These are phyloP conservation scores for Aegilops bicornis DNA, from an alignment of 176 grass and related monocot genomes.

Conservation along the genomic window DNA sequence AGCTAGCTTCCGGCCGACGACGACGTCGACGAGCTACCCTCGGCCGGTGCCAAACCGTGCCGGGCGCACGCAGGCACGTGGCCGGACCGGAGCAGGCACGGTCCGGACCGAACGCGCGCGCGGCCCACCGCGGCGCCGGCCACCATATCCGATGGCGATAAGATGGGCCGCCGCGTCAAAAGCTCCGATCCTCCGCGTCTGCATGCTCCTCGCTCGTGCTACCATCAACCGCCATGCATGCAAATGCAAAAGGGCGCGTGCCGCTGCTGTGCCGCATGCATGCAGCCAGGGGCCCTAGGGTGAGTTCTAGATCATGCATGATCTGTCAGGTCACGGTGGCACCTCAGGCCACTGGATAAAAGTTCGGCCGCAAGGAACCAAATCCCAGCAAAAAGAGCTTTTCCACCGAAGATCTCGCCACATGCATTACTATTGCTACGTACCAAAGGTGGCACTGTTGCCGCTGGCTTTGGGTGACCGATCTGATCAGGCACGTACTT, in stretches of 20 bases:
- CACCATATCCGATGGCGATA: not conserved
- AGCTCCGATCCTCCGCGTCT: not conserved
- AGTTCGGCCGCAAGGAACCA: not conserved
- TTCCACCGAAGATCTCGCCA: conserved; percentile 8
- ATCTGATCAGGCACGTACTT: not conserved
- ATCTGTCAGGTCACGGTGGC: not conserved
- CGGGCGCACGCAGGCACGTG: not conserved
- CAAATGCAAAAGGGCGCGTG: not conserved
- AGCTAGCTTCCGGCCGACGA: not conserved
- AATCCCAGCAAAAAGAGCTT: conserved; percentile 26
- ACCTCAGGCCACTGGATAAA: not conserved
- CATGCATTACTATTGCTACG: not conserved
- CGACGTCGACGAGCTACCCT: not conserved
- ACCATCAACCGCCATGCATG: not conserved
- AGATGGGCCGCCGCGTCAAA: not conserved
- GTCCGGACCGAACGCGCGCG: not conserved
- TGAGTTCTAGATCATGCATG: not conserved
- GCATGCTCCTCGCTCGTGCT: not conserved
- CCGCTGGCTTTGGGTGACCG: not conserved
- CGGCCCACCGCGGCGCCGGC: not conserved
- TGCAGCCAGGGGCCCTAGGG: not conserved
- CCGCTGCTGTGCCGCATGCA: not conserved
- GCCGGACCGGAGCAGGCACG: not conserved
- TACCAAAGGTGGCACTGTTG: not conserved
- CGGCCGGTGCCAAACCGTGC: not conserved